Evolutionary conservation across 805 yeast genomes (phyloP).

Genomic region (Saturnispora dispora): DNA sequence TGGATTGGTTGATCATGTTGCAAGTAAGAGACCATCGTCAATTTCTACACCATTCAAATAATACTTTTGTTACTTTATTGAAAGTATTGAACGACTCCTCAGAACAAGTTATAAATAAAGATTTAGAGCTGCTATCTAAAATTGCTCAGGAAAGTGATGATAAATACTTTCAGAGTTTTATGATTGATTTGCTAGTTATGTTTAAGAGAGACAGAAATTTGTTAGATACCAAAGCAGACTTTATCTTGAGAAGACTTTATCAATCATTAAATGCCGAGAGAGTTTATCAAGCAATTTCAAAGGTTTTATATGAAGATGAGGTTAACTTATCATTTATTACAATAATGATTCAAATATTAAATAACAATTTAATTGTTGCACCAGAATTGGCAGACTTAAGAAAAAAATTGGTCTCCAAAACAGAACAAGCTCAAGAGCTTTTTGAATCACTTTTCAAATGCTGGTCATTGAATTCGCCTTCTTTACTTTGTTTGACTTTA

Average conservation of each 20-base stretch:
- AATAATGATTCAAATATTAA: conserved; percentile 77
- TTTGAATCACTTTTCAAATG: conserved; percentile 74
- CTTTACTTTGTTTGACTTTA: conserved; percentile 76
- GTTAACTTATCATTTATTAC: conserved; percentile 62
- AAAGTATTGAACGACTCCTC: conserved; percentile 63
- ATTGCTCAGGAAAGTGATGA: conserved; percentile 67
- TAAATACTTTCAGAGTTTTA: conserved; percentile 64
- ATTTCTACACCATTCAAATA: conserved; percentile 46
- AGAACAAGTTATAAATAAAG: conserved; percentile 68
- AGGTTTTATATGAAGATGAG: conserved; percentile 50
- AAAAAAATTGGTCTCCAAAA: conserved; percentile 45
- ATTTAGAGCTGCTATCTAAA: conserved; percentile 61
- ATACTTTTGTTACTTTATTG: conserved; percentile 67
- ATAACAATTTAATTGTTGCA: conserved; percentile 77
- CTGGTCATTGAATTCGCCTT: conserved; percentile 89
- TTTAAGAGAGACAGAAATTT: conserved; percentile 63
- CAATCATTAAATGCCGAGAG: conserved; percentile 72
- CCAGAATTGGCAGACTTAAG: conserved; percentile 70
- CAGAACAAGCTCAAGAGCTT: conserved; percentile 28
- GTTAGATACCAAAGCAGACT: conserved; percentile 66
- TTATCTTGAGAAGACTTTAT: conserved; percentile 77
- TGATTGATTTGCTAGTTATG: conserved; percentile 57
- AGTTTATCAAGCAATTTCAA: conserved; percentile 72
- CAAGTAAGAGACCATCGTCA: conserved; percentile 60
- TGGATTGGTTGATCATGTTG: conserved; percentile 84